These are phyloP conservation scores for Metschnikowia sp. DNA, from an alignment of 805 yeast species.

Conservation along the genomic window DNA sequence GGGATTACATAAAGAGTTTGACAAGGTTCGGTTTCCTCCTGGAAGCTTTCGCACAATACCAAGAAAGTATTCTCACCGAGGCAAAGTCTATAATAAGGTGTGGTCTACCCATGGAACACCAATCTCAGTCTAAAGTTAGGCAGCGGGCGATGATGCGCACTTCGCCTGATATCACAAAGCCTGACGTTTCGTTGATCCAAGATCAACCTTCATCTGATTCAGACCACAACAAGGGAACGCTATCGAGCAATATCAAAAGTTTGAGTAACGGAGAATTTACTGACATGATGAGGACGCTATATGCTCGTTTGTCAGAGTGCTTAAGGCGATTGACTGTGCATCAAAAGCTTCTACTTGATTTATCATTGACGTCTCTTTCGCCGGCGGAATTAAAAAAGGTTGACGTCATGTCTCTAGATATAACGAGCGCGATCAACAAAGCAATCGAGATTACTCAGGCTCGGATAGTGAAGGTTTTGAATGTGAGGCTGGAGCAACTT, in stretches of 20 bases:
- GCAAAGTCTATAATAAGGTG: conserved; percentile 66
- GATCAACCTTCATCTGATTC: neutral
- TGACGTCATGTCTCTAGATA: conserved; percentile 60
- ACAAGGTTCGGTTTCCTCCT: conserved; percentile 58
- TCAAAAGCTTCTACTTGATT: conserved; percentile 72
- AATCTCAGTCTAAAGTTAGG: no score
- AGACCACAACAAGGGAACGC: conserved; percentile 15
- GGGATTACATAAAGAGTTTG: conserved; percentile 51
- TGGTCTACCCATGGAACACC: conserved; percentile 11
- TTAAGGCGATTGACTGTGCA: conserved; percentile 71
- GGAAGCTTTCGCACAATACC: conserved; percentile 60
- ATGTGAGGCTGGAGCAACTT: conserved; percentile 71
- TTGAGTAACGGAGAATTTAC: conserved; percentile 77
- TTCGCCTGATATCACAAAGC: neutral
- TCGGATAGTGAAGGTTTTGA: conserved; percentile 72
- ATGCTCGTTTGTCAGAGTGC: conserved; percentile 64
- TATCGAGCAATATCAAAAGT: conserved; percentile 50
- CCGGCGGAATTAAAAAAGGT: conserved; percentile 18
- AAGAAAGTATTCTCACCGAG: conserved; percentile 65
- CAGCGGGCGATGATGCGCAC: no score
- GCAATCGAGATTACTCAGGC: conserved; percentile 71
- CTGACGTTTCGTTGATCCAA: no score
- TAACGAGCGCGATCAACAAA: conserved; percentile 59
- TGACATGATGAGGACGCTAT: conserved; percentile 59
- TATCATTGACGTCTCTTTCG: conserved; percentile 45